Evolutionary conservation across 2,329 filamentous ascomycete genomes (phyloP), one percentile per base, ranked within the genome.

Genomic region (Nemania bipapillata): DNA sequence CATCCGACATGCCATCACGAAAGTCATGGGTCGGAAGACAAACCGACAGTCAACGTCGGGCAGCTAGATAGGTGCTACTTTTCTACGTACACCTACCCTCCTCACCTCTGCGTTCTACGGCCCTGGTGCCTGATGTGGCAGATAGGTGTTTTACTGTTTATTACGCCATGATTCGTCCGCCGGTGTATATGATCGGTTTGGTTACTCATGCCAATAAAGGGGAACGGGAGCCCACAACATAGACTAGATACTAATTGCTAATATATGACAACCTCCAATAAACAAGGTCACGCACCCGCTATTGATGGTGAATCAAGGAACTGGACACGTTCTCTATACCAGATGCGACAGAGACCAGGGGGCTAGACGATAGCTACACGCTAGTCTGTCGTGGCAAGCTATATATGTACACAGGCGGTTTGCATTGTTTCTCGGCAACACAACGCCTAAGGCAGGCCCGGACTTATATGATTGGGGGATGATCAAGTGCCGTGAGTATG

Each of bases 1-100:
- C 9, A 94, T 99, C 73, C 87, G 95, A 68, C 94, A 97, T 81
- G 95, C 96, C 15, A 92, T 98, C 73, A 97, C 94, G 59, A 97
- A 97, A 83, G 89, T 98, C 69, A 89, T 99, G 86, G 89, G 87
- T 22, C 84, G 87, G 70, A 90, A 89, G 79, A 80, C 84, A 30
- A 88, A 83, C 76, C 82, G 81, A 70, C 84, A 83, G 73, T 76
- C 83, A 40, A 79, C 81, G 11, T 72, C 80, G 69, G 78, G 77
- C 70, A 76, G 76, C 68, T 81, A 76, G 54, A 32, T 26, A 53
- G 73, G 71, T 68, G 57, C 56, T 66, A 66, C 74, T 40, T 35
- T 59, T 54, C 24, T 28, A 47, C 37, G 73, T 45, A 17, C 42
- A n/a, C n/a, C n/a, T n/a, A n/a, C n/a, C n/a, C n/a, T n/a, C 24